These are phyloP conservation scores for Pigoraptor vietnamica DNA, from an alignment of 78 protist genomes.

Conservation along the genomic window DNA sequence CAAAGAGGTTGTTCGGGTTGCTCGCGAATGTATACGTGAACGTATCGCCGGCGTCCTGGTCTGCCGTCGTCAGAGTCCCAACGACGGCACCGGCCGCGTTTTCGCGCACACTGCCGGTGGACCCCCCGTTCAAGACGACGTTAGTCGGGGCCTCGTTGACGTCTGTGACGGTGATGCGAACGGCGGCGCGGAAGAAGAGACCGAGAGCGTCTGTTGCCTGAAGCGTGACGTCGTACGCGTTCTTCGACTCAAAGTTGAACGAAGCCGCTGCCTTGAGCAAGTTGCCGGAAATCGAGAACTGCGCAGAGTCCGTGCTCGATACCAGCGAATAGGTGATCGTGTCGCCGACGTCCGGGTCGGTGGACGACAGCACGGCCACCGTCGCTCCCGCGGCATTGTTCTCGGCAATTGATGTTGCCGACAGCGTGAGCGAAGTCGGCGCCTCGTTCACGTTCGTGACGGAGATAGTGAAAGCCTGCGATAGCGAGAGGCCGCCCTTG, in stretches of 20 bases:
- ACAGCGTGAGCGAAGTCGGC: not conserved
- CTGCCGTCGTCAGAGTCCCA: not conserved
- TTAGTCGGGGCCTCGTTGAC: not conserved
- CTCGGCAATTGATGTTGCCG: not conserved
- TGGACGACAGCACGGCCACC: not conserved
- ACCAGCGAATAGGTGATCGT: no score
- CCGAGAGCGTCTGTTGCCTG: not conserved
- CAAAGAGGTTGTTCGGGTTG: not conserved
- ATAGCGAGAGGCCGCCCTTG: not conserved
- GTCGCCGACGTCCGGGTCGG: not conserved
- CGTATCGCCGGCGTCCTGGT: not conserved
- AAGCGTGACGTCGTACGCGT: not conserved
- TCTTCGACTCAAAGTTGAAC: not conserved
- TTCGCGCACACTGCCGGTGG: not conserved
- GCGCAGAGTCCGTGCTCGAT: no score
- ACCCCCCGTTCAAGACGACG: not conserved
- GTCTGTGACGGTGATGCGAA: not conserved
- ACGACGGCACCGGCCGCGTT: not conserved
- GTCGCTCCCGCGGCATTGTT: not conserved
- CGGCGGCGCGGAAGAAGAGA: not conserved
- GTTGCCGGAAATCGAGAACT: not conserved
- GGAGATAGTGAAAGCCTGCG: not conserved
- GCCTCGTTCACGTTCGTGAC: not conserved
- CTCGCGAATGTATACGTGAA: not conserved
- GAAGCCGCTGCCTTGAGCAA: not conserved